Evolutionary conservation across 768 basidiomycete genomes (phyloP), one percentile per base, ranked within the genome.

Genomic region (Amanita rimosa): DNA sequence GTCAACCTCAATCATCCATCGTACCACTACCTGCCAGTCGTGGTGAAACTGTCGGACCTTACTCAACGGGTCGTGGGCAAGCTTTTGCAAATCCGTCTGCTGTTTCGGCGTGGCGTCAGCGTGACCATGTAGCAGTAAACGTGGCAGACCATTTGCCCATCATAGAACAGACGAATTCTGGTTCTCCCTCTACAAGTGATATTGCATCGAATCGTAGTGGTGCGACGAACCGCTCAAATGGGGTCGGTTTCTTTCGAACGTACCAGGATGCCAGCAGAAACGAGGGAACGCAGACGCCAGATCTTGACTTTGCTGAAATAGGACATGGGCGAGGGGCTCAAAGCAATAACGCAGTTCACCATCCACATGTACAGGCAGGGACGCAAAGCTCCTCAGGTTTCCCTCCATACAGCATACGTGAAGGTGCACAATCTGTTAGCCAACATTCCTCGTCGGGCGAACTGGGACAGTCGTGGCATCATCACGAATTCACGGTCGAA

Each of bases 221-320:
- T 1, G 70, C 69, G 17, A 74, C 74, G 7, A 74, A 68, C 42
- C 67, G 73, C 38, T 79, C 78, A 2, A 77, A 71, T 52, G 78
- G 76, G 2, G 74, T 74, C 11, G 71, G 70, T 3, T 59, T 84
- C 61, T 85, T 83, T 61, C 73, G 78, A 26, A 71, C 74, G 22
- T 81, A 79, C 56, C 71, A 77, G 35, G 73, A 74, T 21, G 59
- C 56, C 27, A 50, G 55, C 29, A 62, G 68, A 46, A 67, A 67
- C 54, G 71, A 72, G 52, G 81, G 82, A 37, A 73, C 76, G 14
- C 63, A 79, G 59, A 87, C 83, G 13, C 85, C 83, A 19, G 85
- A 87, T 56, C 71, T 85, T 44, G 73, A 82, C 54, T 85, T 74
- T 53, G 83, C 85, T 4, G 86, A 89, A 59, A 81, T 85, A 51